A percentile compares a stretch with the other conserved stretches of the same genome.
Evolutionary conservation across 495 filamentous ascomycete genomes (phyloP).

Genomic region (Aspergillus biplanus): DNA sequence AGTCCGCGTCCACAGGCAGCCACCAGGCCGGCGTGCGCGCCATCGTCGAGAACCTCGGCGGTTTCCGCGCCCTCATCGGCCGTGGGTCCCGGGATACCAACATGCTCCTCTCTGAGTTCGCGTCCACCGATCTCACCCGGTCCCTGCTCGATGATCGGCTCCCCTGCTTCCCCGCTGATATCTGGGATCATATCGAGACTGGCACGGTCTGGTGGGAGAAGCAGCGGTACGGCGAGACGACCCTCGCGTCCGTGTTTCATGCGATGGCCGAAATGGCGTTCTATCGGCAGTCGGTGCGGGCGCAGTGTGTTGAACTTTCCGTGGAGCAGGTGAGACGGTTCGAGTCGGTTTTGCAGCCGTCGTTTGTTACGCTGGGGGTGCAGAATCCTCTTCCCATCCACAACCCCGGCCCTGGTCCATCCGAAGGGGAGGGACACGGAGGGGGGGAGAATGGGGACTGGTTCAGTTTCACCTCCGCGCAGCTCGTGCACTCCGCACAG

Average conservation of each 20-base stretch:
- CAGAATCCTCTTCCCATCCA: too few relatives aligned
- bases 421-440: too few relatives aligned
- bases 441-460: not conserved
- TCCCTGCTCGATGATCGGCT: conserved; percentile 22
- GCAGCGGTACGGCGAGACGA: conserved; percentile 23
- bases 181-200: conserved; percentile 25
- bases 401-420: too few relatives aligned
- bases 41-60: conserved; percentile 36
- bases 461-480: conserved; percentile 14
- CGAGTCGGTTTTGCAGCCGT: not conserved
- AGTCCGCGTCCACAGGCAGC: conserved; percentile 36
- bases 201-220: conserved; percentile 30
- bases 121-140: conserved; percentile 41
- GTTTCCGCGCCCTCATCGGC: conserved; percentile 30
- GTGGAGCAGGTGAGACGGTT: not conserved
- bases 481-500: conserved; percentile 8
- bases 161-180: conserved; percentile 25
- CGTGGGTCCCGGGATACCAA: conserved; percentile 35
- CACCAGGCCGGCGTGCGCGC: conserved; percentile 42
- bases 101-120: conserved; percentile 41
- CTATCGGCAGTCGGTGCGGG: conserved; percentile 22
- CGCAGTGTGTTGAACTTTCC: conserved; percentile 1
- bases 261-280: conserved; percentile 25
- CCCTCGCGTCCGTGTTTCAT: conserved; percentile 20
- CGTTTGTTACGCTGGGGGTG: not conserved